Evolutionary conservation across 805 yeast species (phyloP).

Genomic region (Lipomyces anomalus): DNA sequence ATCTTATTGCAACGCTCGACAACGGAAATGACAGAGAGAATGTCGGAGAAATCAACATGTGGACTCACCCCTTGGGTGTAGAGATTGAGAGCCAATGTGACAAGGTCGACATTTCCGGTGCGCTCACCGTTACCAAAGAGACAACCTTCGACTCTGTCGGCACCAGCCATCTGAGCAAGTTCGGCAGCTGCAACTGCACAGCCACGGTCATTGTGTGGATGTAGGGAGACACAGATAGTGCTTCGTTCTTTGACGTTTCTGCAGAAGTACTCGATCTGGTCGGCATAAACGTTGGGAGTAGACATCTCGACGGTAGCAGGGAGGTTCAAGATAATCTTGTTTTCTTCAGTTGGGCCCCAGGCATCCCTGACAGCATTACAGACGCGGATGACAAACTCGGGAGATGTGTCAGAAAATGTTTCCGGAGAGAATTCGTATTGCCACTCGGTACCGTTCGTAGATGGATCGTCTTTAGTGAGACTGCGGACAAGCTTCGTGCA

Average conservation of each 20-base stretch:
- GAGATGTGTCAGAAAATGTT: constrained; percentile 64
- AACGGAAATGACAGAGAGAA: constrained; percentile 58
- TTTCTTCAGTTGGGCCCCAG: constrained; percentile 62
- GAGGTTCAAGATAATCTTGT: constrained; percentile 70
- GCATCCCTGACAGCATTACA: constrained; percentile 72
- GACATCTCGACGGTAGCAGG: constrained; percentile 84
- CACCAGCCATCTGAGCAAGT: constrained; percentile 75
- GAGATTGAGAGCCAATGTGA: constrained; percentile 68
- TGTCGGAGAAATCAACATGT: constrained; percentile 62
- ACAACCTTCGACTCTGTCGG: constrained; percentile 85
- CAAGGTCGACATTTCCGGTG: constrained; percentile 80
- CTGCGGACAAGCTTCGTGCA: constrained; percentile 57
- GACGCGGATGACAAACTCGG: constrained; percentile 56
- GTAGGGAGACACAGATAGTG: constrained; percentile 66
- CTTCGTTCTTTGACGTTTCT: constrained; percentile 60
- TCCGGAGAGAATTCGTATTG: constrained; percentile 76
- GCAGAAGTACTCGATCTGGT: constrained; percentile 71
- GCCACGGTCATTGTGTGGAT: constrained; percentile 81
- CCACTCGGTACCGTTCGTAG: constrained; percentile 54
- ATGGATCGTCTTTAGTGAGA: constrained; percentile 65
- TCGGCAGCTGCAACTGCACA: constrained; percentile 88
- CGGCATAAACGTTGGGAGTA: constrained; percentile 78
- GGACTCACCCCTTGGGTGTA: constrained; percentile 77
- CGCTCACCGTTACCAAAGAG: constrained; percentile 82
- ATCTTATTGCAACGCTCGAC: constrained; percentile 78